A percentile compares a stretch with the other conserved stretches of the same genome.
Conservation (phyloP, 176 grass and related monocot species). For the Zea luxurians region DNA sequence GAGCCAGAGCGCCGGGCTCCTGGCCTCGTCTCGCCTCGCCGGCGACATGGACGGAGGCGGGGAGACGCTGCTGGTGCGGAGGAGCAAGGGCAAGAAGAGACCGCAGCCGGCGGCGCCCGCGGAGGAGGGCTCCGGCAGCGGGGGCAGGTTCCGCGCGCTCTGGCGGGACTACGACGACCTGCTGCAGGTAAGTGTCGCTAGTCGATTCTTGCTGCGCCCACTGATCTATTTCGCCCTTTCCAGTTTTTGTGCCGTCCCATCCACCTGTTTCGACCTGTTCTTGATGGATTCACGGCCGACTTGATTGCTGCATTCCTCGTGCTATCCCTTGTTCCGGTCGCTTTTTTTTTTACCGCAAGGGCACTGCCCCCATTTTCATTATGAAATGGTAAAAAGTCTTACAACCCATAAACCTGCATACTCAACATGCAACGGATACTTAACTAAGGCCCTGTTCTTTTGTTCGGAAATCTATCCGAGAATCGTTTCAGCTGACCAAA, state of each 20-base stretch:
- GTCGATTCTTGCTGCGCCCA: background rate
- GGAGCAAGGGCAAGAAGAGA: slow-evolving; percentile 46
- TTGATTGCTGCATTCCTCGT: slow-evolving; percentile 26
- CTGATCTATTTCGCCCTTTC: background rate
- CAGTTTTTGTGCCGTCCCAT: too few species aligned
- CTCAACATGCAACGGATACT: too few species aligned
- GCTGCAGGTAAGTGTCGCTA: slow-evolving; percentile 33
- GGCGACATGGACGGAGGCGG: slow-evolving; percentile 33
- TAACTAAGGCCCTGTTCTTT: too few species aligned
- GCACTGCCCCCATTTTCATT: too few species aligned
- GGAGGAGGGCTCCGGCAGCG: slow-evolving; percentile 1
- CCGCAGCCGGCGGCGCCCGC: slow-evolving; percentile 12
- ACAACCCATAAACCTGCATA: too few species aligned
- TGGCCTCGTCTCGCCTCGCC: slow-evolving; percentile 28
- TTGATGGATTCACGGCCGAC: background rate
- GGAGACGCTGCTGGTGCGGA: slow-evolving; percentile 33
- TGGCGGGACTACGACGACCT: slow-evolving; percentile 57
- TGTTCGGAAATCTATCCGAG: too few species aligned
- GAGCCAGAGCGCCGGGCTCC: background rate
- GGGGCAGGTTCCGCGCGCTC: slow-evolving; percentile 36
- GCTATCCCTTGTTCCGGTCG: too few species aligned
- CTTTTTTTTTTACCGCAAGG: too few species aligned
- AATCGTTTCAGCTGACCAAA: too few species aligned
- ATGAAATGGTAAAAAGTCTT: too few species aligned
- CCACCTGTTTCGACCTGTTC: too few species aligned